A percentile compares a stretch with the other conserved stretches of the same genome.
Evolutionary conservation across 2,329 filamentous ascomycete genomes (phyloP).

Genomic region (Diaporthe vaccinii): DNA sequence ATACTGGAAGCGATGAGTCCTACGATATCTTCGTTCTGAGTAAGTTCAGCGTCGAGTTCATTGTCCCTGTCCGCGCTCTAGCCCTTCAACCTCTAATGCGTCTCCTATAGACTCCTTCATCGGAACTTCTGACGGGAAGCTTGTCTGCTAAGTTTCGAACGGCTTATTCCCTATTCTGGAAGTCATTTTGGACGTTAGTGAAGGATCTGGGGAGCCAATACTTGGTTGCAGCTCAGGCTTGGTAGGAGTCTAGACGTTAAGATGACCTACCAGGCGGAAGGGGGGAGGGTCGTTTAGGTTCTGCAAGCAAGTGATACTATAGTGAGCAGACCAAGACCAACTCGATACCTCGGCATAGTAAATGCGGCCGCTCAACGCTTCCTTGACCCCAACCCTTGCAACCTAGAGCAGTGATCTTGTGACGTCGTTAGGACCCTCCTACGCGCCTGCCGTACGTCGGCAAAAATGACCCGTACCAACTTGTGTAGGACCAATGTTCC

Average conservation of each 20-base stretch:
- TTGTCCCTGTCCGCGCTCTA: not conserved
- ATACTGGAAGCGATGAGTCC: not conserved
- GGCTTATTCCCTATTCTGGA: not conserved
- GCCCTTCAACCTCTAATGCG: not conserved
- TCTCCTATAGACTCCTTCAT: not conserved
- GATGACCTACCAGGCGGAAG: too few relatives aligned
- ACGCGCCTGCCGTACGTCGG: too few relatives aligned
- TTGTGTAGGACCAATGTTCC: too few relatives aligned
- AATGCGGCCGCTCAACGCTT: too few relatives aligned
- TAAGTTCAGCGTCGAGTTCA: not conserved
- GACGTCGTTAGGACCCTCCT: too few relatives aligned
- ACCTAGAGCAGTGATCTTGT: too few relatives aligned
- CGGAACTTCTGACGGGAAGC: not conserved
- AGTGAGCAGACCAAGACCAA: too few relatives aligned
- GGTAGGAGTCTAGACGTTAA: not conserved
- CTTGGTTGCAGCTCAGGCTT: not conserved
- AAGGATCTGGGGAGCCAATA: not conserved
- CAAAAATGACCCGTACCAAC: too few relatives aligned
- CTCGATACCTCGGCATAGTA: too few relatives aligned
- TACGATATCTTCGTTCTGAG: not conserved
- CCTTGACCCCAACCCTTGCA: too few relatives aligned
- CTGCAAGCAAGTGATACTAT: too few relatives aligned
- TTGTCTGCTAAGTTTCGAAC: not conserved
- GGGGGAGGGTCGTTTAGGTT: too few relatives aligned
- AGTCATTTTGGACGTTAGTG: not conserved